Evolutionary conservation across 148 eudicot genomes (phyloP).

Genomic region (Arctostaphylos glauca): DNA sequence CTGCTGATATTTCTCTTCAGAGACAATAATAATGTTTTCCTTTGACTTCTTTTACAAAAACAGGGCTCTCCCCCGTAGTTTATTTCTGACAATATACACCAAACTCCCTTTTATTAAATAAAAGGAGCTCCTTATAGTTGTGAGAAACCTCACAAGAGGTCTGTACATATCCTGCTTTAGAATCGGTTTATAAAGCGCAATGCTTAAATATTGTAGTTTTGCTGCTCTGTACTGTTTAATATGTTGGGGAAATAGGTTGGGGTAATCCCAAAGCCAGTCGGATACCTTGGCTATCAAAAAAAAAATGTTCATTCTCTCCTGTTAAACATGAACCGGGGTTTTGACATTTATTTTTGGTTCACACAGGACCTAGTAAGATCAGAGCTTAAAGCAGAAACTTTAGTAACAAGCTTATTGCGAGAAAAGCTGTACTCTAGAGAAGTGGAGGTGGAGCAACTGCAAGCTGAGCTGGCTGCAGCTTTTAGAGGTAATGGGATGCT

Average conservation of each 20-base stretch:
- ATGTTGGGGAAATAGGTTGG: too few species aligned
- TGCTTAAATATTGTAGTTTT: not conserved
- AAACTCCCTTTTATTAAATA: not conserved
- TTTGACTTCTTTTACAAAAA: not conserved
- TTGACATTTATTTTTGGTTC: slow-evolving; percentile 12
- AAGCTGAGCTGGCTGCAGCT: slow-evolving; percentile 81
- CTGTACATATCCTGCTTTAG: not conserved
- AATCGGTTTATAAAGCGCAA: not conserved
- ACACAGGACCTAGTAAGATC: slow-evolving; percentile 47
- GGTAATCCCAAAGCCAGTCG: too few species aligned
- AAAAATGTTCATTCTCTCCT: not conserved
- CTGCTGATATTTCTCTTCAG: not conserved
- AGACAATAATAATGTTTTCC: not conserved
- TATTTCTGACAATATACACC: not conserved
- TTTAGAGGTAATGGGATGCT: slow-evolving; percentile 74
- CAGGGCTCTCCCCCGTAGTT: not conserved
- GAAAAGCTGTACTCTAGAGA: slow-evolving; percentile 74
- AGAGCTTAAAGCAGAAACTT: slow-evolving; percentile 71
- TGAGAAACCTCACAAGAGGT: not conserved
- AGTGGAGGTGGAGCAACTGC: slow-evolving; percentile 69
- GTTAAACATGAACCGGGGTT: not conserved
- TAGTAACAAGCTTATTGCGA: slow-evolving; percentile 66
- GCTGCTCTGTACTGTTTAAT: not conserved
- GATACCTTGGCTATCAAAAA: too few species aligned
- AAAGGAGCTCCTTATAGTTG: not conserved